phyloP scores from a whole-genome alignment of 2,329 filamentous ascomycete species.

The Emmonsiellopsis sp. region DNA sequence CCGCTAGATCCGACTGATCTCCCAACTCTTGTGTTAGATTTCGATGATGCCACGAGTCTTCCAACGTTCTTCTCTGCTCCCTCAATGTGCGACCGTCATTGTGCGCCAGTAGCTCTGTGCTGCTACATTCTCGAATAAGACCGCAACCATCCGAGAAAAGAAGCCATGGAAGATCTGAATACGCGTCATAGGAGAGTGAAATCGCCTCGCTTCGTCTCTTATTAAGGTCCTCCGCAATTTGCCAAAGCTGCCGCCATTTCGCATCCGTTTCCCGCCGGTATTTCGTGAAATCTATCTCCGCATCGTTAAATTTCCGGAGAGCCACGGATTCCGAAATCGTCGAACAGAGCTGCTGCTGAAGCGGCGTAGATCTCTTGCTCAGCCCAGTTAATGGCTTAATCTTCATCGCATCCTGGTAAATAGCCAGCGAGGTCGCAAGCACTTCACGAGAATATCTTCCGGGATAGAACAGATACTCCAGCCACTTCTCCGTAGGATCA shows the following conservation, averaged over 20 bases:
- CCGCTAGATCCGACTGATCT: conserved; percentile 44
- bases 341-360: conserved; percentile 68
- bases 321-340: conserved; percentile 61
- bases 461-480: conserved; percentile 71
- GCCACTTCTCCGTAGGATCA: conserved; percentile 74
- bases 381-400: conserved; percentile 30
- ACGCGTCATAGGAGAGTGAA: conserved; percentile 63
- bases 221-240: conserved; percentile 75
- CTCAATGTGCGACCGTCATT: conserved; percentile 45
- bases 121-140: conserved; percentile 68
- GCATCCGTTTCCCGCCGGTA: conserved; percentile 65
- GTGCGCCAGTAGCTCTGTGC: conserved; percentile 63
- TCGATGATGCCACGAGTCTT: conserved; percentile 35
- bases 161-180: conserved; percentile 68
- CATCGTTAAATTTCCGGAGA: conserved; percentile 49
- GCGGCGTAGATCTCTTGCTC: conserved; percentile 40
- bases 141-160: conserved; percentile 74
- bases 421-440: conserved; percentile 70
- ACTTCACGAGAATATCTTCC: conserved; percentile 71
- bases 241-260: conserved; percentile 87
- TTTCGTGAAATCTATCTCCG: conserved; percentile 63
- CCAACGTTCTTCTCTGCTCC: conserved; percentile 28
- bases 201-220: conserved; percentile 75
- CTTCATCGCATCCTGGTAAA: conserved; percentile 61
- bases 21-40: conserved; percentile 39